phyloP scores from a whole-genome alignment of 2,329 filamentous ascomycete species.

The Sporothrix variecibatus region DNA sequence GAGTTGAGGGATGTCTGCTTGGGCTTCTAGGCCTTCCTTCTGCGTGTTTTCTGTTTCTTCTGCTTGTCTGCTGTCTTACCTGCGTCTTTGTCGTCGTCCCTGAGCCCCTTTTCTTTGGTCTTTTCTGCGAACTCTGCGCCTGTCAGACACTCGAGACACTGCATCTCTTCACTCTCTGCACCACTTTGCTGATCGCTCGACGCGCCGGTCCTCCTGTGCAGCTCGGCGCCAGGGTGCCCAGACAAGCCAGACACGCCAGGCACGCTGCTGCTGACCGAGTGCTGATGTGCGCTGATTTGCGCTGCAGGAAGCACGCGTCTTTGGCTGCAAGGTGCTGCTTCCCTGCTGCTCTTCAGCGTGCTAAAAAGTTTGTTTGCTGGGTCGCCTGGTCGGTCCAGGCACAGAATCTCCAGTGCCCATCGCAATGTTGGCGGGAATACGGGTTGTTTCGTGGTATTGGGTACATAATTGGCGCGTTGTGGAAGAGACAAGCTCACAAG shows the following conservation, averaged over 20 bases:
- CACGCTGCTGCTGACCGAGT: not conserved
- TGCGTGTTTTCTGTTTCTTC: not conserved
- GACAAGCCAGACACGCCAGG: not conserved
- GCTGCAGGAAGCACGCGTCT: slow-evolving; percentile 3
- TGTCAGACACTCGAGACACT: not conserved
- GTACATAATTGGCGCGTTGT: not conserved
- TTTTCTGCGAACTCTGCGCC: not conserved
- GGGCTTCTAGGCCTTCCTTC: slow-evolving; percentile 1
- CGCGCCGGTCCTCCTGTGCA: not conserved
- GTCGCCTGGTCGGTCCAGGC: not conserved
- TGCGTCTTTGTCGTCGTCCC: not conserved
- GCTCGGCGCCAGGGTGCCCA: slow-evolving; percentile 7
- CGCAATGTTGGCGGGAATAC: not conserved
- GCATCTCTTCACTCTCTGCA: not conserved
- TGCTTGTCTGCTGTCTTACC: not conserved
- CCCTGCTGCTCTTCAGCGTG: slow-evolving; percentile 11
- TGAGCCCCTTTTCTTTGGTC: slow-evolving; percentile 9
- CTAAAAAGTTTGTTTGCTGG: slow-evolving; percentile 19
- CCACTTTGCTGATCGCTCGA: slow-evolving; percentile 4
- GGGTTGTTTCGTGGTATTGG: not conserved
- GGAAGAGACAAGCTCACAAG: not conserved
- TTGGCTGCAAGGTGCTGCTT: not conserved
- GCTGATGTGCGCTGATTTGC: not conserved
- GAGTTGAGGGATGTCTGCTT: not conserved
- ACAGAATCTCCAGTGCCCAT: not conserved